Conservation (phyloP, 495 filamentous ascomycete genomes). For the Annulohypoxylon nitens region DNA sequence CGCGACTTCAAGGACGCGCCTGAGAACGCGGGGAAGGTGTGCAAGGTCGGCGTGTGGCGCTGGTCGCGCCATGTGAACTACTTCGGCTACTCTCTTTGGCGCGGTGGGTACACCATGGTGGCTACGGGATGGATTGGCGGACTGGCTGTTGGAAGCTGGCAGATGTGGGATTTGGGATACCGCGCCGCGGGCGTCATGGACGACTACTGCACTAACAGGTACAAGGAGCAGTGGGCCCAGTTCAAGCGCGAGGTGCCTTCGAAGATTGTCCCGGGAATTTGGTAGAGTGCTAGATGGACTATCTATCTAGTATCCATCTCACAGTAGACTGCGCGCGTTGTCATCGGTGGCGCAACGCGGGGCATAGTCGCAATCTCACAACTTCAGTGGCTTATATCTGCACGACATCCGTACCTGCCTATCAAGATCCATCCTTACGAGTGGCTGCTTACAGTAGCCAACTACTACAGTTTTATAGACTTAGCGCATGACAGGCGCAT, state of each 20-base stretch:
- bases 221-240: constrained; percentile 59
- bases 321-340: neutral
- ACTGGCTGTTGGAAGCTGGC: constrained; percentile 53
- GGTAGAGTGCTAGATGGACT: constrained; percentile 30
- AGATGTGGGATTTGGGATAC: constrained; percentile 60
- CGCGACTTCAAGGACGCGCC: constrained; percentile 65
- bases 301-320: neutral
- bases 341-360: neutral
- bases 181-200: constrained; percentile 64
- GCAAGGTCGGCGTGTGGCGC: constrained; percentile 64
- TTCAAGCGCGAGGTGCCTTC: constrained; percentile 62
- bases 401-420: neutral
- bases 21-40: constrained; percentile 67
- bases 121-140: constrained; percentile 62
- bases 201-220: constrained; percentile 62
- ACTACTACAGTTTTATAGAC: neutral
- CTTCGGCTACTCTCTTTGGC: constrained; percentile 68
- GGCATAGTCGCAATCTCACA: neutral
- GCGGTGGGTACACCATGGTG: constrained; percentile 64
- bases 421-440: neutral
- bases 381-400: neutral
- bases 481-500: neutral
- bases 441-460: neutral
- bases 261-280: constrained; percentile 60
- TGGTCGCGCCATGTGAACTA: constrained; percentile 72